phyloP scores from a whole-genome alignment of 2,329 filamentous ascomycete genomes.

The Ascochyta koolunga region DNA sequence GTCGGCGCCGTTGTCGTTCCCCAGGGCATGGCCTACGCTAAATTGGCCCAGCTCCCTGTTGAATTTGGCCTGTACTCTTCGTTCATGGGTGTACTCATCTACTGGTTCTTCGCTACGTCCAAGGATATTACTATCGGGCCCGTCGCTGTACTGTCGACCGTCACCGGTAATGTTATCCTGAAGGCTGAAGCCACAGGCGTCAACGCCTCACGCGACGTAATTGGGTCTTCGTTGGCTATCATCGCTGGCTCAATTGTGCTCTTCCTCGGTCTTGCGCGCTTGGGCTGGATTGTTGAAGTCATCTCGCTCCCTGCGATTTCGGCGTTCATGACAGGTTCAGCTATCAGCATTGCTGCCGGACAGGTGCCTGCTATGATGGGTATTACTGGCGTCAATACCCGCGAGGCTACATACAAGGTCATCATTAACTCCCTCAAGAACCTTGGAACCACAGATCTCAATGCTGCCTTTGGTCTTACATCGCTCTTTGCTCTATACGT shows the following conservation, averaged over 20 bases:
- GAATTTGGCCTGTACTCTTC: conserved; percentile 93
- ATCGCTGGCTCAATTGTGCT: conserved; percentile 81
- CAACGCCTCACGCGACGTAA: conserved; percentile 51
- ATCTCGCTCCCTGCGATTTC: conserved; percentile 91
- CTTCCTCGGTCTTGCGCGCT: conserved; percentile 77
- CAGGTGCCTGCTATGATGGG: conserved; percentile 86
- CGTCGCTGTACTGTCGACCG: conserved; percentile 91
- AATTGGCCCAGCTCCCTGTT: conserved; percentile 75
- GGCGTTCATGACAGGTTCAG: conserved; percentile 97
- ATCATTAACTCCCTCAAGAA: conserved; percentile 81
- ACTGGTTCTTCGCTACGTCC: conserved; percentile 98
- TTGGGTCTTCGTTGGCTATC: conserved; percentile 68
- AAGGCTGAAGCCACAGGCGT: conserved; percentile 58
- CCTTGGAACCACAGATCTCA: conserved; percentile 67
- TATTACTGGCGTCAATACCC: conserved; percentile 73
- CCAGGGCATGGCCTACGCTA: conserved; percentile 94
- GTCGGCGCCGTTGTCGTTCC: conserved; percentile 86
- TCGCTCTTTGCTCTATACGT: conserved; percentile 79
- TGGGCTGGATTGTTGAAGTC: conserved; percentile 92
- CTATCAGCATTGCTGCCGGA: conserved; percentile 83
- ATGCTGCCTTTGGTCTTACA: conserved; percentile 86
- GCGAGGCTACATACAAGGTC: conserved; percentile 80
- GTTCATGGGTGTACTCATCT: conserved; percentile 93
- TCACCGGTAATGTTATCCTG: conserved; percentile 79
- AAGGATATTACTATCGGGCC: conserved; percentile 99